Base-by-base conservation (phyloP, 225 moss, liverwort and hornwort genomes). In the Marchantia paleacea region DNA sequence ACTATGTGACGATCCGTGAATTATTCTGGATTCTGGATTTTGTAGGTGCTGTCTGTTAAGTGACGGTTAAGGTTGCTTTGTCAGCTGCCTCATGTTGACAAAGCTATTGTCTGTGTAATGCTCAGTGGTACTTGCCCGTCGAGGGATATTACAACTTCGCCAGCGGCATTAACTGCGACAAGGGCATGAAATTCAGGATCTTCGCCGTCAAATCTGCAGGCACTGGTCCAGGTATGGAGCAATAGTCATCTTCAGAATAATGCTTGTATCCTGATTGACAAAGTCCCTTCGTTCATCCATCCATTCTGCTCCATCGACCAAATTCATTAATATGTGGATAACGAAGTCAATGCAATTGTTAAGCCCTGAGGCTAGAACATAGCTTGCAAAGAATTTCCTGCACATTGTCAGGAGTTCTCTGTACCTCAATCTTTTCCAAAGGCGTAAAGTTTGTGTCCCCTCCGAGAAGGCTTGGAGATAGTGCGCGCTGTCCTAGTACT, bases 181-280 rank as follows among this genome's bases (percentile, higher is more conserved):
- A 78, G 25, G 82, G 82, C 77, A 78, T 78, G 72, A 82, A 82
- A 24, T 82, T 82, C 18, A 53, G 78, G 18, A 71, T 82, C 51
- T 64, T 55, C 20, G 82, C 82, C 19, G 62, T 78, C 49, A 78
- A 81, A 2, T 16, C 50, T 1, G 28, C 51, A 10, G 74, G 55
- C 74, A 25, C 74, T 16, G 74, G 52, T 16, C 50, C 22, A 74
- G 53, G 74, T 74, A 55, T 49, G 20, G 71, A 71, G 20, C 47
- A 8, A 50, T 10, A 7, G 7, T 39, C 2, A 69, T 10, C 47
- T 3, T 69, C 31, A 48, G 15, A 18, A 19, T 2, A 12, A 69
- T 47, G 39, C 39, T 47, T 39, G 39, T 39, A 39, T 39, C 39
- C 39, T 39, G 39, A 39, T 39, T 39, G 2, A 39, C 39, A 2